Evolutionary conservation across 2,329 filamentous ascomycete genomes (phyloP).

Genomic region (Coniella lustricola): DNA sequence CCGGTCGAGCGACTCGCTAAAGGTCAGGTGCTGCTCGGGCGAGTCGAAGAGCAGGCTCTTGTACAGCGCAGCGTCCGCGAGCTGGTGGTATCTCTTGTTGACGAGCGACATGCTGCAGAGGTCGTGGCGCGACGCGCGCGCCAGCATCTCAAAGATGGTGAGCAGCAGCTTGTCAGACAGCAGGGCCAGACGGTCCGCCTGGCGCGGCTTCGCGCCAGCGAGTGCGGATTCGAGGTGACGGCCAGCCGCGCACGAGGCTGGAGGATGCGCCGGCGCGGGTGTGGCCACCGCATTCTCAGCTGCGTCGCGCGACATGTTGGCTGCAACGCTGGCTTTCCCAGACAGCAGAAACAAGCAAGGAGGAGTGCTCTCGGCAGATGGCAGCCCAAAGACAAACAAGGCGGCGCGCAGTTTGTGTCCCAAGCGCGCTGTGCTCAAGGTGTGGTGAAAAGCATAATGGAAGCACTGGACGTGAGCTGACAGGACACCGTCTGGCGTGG

Average conservation of each 20-base stretch:
- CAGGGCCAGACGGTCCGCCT: conserved; percentile 18
- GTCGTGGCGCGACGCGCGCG: conserved; percentile 28
- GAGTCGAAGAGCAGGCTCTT: conserved; percentile 38
- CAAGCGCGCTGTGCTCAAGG: too few relatives aligned
- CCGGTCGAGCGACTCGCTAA: conserved; percentile 39
- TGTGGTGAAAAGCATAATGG: too few relatives aligned
- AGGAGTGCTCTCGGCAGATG: too few relatives aligned
- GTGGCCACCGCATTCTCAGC: conserved; percentile 3
- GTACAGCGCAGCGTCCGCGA: conserved; percentile 41
- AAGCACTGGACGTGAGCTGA: too few relatives aligned
- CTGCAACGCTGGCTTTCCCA: neutral
- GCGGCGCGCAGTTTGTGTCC: too few relatives aligned
- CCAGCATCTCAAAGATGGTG: conserved; percentile 32
- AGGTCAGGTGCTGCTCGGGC: conserved; percentile 40
- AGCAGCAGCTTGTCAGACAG: conserved; percentile 35
- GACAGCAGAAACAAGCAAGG: neutral
- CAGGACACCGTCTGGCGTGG: too few relatives aligned
- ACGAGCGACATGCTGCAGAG: conserved; percentile 37
- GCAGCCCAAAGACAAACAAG: too few relatives aligned
- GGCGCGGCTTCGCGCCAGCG: neutral
- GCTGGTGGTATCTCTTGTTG: conserved; percentile 34
- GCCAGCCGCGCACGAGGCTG: neutral
- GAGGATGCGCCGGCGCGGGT: too few relatives aligned
- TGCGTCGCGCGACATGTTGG: conserved; percentile 10
- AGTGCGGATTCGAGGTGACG: neutral